Conservation (phyloP, 2,329 filamentous ascomycete genomes). For the Camillea tinctor region DNA sequence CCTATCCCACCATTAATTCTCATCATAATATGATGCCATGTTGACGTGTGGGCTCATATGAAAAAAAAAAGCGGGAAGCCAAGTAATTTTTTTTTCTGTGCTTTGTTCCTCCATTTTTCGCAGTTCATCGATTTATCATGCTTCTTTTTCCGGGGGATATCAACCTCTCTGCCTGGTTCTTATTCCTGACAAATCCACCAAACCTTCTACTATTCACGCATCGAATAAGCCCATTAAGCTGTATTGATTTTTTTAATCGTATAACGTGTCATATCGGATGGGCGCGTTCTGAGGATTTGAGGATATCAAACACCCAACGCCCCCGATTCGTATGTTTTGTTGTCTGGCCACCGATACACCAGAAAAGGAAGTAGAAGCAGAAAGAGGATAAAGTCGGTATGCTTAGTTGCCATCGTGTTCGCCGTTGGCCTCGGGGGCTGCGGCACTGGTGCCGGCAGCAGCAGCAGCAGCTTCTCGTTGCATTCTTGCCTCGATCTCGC, state of each 20-base stretch:
- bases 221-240: constrained; percentile 28
- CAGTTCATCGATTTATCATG: constrained; percentile 26
- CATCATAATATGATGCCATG: constrained; percentile 13
- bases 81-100: constrained; percentile 6
- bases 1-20: constrained; percentile 15
- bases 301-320: constrained; percentile 34
- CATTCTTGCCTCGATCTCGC: constrained; percentile 98
- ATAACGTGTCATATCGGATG: constrained; percentile 24
- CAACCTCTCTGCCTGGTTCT: constrained; percentile 23
- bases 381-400: constrained; percentile 23
- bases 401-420: constrained; percentile 51
- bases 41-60: constrained; percentile 17
- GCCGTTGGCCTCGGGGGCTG: constrained; percentile 50
- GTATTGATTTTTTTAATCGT: constrained; percentile 25
- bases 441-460: constrained; percentile 31
- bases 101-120: constrained; percentile 16
- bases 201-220: constrained; percentile 24
- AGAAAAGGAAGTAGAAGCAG: constrained; percentile 26
- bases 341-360: constrained; percentile 24
- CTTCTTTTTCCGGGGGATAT: constrained; percentile 21
- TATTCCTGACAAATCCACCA: constrained; percentile 33
- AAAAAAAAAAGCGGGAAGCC: constrained; percentile 18
- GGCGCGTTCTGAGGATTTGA: constrained; percentile 21
- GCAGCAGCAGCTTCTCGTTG: constrained; percentile 66
- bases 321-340: constrained; percentile 26